phyloP scores from a whole-genome alignment of 1,284 basidiomycete genomes.

The Irpex sp. region DNA sequence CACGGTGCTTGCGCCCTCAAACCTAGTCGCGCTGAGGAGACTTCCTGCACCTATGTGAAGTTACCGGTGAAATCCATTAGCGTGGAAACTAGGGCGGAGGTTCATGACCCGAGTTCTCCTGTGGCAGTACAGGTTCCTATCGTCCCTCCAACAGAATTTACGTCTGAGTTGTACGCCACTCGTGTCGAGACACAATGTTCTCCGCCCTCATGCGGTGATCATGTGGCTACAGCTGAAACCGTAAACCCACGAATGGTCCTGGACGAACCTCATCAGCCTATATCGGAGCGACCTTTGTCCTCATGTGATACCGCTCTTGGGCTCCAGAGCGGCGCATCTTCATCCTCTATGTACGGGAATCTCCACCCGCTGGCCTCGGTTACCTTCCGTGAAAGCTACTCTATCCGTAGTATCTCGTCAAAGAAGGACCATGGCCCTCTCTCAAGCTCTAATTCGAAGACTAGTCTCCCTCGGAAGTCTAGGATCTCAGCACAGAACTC shows the following conservation, averaged over 20 bases:
- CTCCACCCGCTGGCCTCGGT: conserved; percentile 25
- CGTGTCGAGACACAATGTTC: neutral
- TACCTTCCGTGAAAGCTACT: conserved; percentile 21
- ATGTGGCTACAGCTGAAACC: too few relatives aligned
- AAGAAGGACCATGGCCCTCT: conserved; percentile 2
- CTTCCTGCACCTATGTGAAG: neutral
- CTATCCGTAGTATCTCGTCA: conserved; percentile 16
- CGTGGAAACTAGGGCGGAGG: neutral
- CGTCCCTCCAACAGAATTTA: neutral
- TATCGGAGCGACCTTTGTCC: too few relatives aligned
- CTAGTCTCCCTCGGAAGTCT: neutral
- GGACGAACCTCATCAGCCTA: too few relatives aligned
- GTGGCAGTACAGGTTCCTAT: neutral
- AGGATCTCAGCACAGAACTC: neutral
- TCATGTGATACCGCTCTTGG: neutral
- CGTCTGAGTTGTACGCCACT: neutral
- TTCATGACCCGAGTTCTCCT: neutral
- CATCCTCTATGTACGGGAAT: conserved; percentile 9
- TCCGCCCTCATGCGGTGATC: neutral
- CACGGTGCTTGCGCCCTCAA: conserved; percentile 19
- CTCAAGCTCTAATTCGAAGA: neutral
- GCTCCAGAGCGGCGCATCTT: neutral
- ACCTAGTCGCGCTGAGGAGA: neutral
- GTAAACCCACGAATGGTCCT: too few relatives aligned
- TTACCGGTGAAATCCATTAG: neutral